phyloP scores from a whole-genome alignment of 805 yeast species.

The Lachancea kluyveri region DNA sequence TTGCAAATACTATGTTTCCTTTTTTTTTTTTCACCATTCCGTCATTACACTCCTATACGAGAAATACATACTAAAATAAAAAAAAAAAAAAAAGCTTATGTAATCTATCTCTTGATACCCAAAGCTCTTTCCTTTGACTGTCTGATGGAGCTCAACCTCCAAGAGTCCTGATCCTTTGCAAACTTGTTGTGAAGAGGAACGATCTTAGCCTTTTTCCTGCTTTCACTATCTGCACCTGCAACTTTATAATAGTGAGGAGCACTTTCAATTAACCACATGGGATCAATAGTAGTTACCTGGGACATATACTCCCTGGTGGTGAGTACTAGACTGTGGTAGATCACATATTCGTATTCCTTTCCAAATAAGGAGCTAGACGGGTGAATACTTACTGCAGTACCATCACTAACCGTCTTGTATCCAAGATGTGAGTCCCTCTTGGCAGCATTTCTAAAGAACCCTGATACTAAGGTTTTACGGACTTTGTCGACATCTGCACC shows the following conservation, averaged over 20 bases:
- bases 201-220: conserved; percentile 56
- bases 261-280: conserved; percentile 64
- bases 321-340: conserved; percentile 74
- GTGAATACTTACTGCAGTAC: conserved; percentile 72
- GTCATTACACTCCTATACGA: background rate
- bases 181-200: conserved; percentile 64
- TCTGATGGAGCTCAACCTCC: conserved; percentile 60
- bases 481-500: conserved; percentile 50
- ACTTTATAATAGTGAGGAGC: conserved; percentile 72
- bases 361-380: conserved; percentile 75
- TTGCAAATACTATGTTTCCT: too few species aligned
- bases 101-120: conserved; percentile 21
- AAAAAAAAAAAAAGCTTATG: conserved; percentile 3
- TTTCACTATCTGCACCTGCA: conserved; percentile 47
- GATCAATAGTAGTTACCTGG: conserved; percentile 74
- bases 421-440: conserved; percentile 69
- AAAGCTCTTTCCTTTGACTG: conserved; percentile 27
- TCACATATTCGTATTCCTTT: conserved; percentile 63
- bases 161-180: conserved; percentile 56
- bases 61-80: too few species aligned
- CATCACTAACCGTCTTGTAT: conserved; percentile 62
- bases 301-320: conserved; percentile 92
- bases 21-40: too few species aligned
- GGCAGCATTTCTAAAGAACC: conserved; percentile 62
- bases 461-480: conserved; percentile 58